Conservation (phyloP, 2,329 filamentous ascomycete genomes). For the Fusarium sp. region DNA sequence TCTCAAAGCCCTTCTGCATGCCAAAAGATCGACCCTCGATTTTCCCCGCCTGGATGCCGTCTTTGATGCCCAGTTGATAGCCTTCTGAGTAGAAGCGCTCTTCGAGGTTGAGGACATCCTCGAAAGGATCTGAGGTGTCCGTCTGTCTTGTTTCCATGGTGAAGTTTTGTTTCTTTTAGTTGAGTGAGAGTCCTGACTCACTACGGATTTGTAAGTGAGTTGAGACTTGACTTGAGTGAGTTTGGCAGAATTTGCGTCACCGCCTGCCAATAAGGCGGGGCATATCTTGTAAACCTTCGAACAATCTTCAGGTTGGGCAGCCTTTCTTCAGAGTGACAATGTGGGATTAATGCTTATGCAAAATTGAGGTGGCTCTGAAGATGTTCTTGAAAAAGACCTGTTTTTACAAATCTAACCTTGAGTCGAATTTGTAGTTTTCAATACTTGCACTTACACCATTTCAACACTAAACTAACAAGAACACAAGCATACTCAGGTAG, state of each 20-base stretch:
- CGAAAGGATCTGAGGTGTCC: conserved; percentile 62
- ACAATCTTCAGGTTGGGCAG: not conserved
- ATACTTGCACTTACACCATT: not conserved
- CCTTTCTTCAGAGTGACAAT: too few relatives aligned
- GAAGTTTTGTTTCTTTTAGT: not conserved
- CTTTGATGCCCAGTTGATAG: conserved; percentile 77
- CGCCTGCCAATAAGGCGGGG: conserved; percentile 44
- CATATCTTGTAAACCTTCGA: conserved; percentile 10
- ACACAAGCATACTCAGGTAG: not conserved
- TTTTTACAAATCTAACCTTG: not conserved
- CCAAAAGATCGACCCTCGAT: conserved; percentile 92
- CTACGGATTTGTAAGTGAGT: conserved; percentile 40
- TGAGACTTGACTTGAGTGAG: conserved; percentile 24
- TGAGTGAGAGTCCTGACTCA: conserved; percentile 2
- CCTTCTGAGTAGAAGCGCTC: conserved; percentile 84
- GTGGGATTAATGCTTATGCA: not conserved
- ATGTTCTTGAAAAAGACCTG: not conserved
- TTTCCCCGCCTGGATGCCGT: conserved; percentile 81
- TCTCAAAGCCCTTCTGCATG: conserved; percentile 92
- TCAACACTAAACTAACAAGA: not conserved
- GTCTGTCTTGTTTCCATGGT: conserved; percentile 23
- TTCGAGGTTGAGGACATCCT: conserved; percentile 69
- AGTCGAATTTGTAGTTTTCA: not conserved
- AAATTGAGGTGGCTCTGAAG: too few relatives aligned
- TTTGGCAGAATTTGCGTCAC: conserved; percentile 47